phyloP scores from a whole-genome alignment of 2,329 filamentous ascomycete species.

The Aschersonia sp. region DNA sequence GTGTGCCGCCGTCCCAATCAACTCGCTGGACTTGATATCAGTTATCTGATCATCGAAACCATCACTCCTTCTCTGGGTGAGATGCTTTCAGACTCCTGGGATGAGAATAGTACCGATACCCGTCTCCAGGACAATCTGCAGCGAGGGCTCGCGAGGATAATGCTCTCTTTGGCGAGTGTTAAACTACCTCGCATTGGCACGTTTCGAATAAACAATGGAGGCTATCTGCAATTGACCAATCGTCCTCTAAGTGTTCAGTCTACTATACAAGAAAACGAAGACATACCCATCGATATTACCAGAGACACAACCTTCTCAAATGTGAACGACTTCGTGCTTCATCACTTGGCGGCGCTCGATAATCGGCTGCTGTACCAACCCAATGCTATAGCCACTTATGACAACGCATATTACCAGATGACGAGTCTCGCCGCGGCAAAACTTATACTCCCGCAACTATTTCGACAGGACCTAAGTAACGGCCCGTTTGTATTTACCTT shows the following conservation, averaged over 20 bases:
- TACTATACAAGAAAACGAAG: constrained; percentile 7
- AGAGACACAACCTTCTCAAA: constrained; percentile 4
- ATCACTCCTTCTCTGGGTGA: constrained; percentile 4
- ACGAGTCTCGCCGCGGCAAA: constrained; percentile 6
- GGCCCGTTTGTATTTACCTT: constrained; percentile 14
- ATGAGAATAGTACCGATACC: constrained; percentile 6
- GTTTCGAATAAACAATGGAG: neutral
- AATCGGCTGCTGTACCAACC: constrained; percentile 8
- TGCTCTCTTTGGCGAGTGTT: constrained; percentile 15
- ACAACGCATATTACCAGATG: constrained; percentile 7
- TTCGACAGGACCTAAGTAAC: constrained; percentile 8
- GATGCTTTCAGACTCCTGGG: constrained; percentile 9
- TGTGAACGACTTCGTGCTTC: constrained; percentile 6
- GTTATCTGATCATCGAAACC: constrained; percentile 9
- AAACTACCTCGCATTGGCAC: neutral
- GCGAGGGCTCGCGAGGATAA: constrained; percentile 12
- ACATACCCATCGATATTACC: constrained; percentile 4
- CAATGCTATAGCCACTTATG: constrained; percentile 6
- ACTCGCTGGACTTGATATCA: constrained; percentile 5
- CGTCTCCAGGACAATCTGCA: constrained; percentile 12
- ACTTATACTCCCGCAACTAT: constrained; percentile 6
- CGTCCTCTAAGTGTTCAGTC: constrained; percentile 5
- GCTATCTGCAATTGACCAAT: constrained; percentile 11
- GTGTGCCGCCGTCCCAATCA: constrained; percentile 2
- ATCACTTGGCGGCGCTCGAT: constrained; percentile 6